Evolutionary conservation across 805 yeast genomes (phyloP).

Genomic region (Saturnispora diversa): DNA sequence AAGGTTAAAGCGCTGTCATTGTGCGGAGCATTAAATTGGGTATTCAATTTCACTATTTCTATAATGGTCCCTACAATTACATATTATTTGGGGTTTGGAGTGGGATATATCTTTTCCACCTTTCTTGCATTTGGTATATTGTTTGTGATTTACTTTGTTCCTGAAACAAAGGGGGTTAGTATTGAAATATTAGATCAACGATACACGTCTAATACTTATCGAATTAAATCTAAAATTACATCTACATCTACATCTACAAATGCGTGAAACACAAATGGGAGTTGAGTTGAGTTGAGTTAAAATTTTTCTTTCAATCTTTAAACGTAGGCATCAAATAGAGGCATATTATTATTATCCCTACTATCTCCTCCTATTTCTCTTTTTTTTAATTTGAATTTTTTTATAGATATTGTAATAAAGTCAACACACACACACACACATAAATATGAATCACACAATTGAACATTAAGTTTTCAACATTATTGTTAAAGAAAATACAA

Average conservation of each 20-base stretch:
- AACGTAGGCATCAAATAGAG: no score
- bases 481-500: constrained; percentile 7
- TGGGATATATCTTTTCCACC: constrained; percentile 49
- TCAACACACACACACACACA: no score
- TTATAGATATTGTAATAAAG: no score
- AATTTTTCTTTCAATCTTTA: no score
- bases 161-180: constrained; percentile 27
- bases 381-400: no score
- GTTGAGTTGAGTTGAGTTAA: no score
- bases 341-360: no score
- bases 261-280: no score
- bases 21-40: constrained; percentile 58
- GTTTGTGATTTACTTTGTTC: constrained; percentile 26
- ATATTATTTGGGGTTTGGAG: constrained; percentile 49
- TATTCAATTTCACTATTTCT: constrained; percentile 54
- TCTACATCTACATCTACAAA: not conserved
- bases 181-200: constrained; percentile 20
- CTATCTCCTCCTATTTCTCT: no score
- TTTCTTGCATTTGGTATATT: constrained; percentile 18
- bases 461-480: not conserved
- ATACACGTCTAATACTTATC: constrained; percentile 14
- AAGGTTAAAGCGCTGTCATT: constrained; percentile 46
- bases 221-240: not conserved
- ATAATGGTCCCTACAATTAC: constrained; percentile 65
- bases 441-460: no score